These are phyloP conservation scores for Aspergillus fructus DNA, from an alignment of 2,329 filamentous ascomycete genomes.

Conservation along the genomic window DNA sequence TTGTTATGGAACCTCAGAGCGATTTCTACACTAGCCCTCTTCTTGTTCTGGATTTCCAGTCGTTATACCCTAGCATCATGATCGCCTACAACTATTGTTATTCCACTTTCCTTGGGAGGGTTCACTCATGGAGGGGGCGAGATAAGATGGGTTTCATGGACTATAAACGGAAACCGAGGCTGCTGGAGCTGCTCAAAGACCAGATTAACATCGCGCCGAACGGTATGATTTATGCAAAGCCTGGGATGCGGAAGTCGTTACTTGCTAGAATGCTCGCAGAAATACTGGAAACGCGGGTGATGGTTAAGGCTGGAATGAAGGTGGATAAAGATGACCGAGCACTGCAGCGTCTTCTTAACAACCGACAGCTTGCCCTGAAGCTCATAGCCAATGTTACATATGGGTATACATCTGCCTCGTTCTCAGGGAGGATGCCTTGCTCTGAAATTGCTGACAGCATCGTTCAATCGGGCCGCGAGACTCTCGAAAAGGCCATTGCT, in stretches of 20 bases:
- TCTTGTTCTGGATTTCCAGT: constrained; percentile 92
- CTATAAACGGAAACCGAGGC: constrained; percentile 72
- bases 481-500: constrained; percentile 88
- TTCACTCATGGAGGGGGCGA: constrained; percentile 81
- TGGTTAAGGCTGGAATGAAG: constrained; percentile 98
- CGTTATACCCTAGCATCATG: constrained; percentile 95
- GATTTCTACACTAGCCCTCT: constrained; percentile 89
- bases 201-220: constrained; percentile 92
- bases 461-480: constrained; percentile 92
- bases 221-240: constrained; percentile 91
- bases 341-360: constrained; percentile 84
- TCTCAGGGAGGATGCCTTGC: constrained; percentile 96
- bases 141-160: constrained; percentile 95
- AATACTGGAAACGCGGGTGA: constrained; percentile 91
- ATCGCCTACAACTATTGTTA: constrained; percentile 99
- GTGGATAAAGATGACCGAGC: constrained; percentile 82
- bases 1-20: constrained; percentile 97
- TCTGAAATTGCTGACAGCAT: constrained; percentile 98
- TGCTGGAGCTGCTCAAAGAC: constrained; percentile 76
- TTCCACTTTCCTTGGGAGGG: constrained; percentile 87
- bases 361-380: constrained; percentile 89
- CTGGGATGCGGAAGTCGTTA: constrained; percentile 81
- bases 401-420: constrained; percentile 94
- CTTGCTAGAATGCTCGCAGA: constrained; percentile 96
- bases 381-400: constrained; percentile 99